These are phyloP conservation scores for Rhinocladiella mackenziei DNA, from an alignment of 2,329 filamentous ascomycete species.

Conservation along the genomic window DNA sequence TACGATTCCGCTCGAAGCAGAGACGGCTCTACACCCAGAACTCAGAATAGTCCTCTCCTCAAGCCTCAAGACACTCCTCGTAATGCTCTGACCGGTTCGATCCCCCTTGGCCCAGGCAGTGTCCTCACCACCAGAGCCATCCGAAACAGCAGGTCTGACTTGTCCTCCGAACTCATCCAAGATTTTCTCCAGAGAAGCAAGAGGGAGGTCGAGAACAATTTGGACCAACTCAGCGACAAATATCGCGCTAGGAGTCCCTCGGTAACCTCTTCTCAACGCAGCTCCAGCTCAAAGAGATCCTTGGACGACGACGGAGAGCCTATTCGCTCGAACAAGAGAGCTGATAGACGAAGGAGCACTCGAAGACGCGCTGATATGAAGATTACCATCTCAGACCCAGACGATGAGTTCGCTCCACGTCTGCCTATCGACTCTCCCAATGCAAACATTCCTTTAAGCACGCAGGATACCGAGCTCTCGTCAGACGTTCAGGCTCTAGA, in stretches of 20 bases:
- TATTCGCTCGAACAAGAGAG: constrained; percentile 26
- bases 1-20: constrained; percentile 30
- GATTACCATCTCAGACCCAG: constrained; percentile 13
- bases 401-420: constrained; percentile 15
- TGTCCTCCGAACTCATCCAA: constrained; percentile 28
- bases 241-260: constrained; percentile 28
- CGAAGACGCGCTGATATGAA: constrained; percentile 22
- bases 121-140: constrained; percentile 23
- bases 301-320: constrained; percentile 30
- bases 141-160: constrained; percentile 23
- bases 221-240: constrained; percentile 24
- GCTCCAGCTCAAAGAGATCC: constrained; percentile 30
- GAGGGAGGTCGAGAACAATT: constrained; percentile 23
- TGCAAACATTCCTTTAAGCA: constrained; percentile 25
- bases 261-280: constrained; percentile 29
- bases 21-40: constrained; percentile 25
- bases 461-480: constrained; percentile 27
- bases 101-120: constrained; percentile 11
- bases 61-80: constrained; percentile 15
- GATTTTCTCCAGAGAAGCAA: constrained; percentile 26
- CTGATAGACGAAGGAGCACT: constrained; percentile 25
- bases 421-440: constrained; percentile 13
- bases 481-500: constrained; percentile 18
- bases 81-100: constrained; percentile 1
- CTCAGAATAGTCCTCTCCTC: constrained; percentile 20